These are phyloP conservation scores for Silene latifolia DNA, from an alignment of 148 eudicot genomes.

Conservation along the genomic window DNA sequence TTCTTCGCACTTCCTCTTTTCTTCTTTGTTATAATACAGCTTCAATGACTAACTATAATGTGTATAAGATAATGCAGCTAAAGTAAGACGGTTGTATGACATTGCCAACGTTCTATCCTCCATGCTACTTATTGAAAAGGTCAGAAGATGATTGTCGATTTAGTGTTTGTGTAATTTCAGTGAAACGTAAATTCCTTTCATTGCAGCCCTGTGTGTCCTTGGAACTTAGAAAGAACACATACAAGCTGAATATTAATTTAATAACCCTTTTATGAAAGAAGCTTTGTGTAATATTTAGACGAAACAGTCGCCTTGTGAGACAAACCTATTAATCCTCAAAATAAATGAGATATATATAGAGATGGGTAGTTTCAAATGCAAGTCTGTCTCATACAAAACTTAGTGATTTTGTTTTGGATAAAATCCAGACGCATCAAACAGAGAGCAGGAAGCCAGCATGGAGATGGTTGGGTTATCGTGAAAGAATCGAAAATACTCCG, in stretches of 20 bases:
- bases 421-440: conserved; percentile 69
- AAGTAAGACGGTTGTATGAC: conserved; percentile 89
- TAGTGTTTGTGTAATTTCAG: background rate
- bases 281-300: too few relatives aligned
- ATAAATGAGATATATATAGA: too few relatives aligned
- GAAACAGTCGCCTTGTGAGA: too few relatives aligned
- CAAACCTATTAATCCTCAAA: too few relatives aligned
- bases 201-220: too few relatives aligned
- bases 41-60: conserved; percentile 33
- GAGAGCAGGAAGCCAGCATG: conserved; percentile 88
- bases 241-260: too few relatives aligned
- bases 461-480: conserved; percentile 72
- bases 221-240: too few relatives aligned
- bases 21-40: background rate
- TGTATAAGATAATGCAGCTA: conserved; percentile 65
- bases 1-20: conserved; percentile 9
- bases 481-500: conserved; percentile 30
- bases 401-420: too few relatives aligned
- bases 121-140: conserved; percentile 90
- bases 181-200: too few relatives aligned
- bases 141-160: conserved; percentile 25
- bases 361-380: too few relatives aligned
- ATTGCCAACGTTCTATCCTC: conserved; percentile 95
- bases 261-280: too few relatives aligned
- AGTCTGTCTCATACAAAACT: too few relatives aligned